Evolutionary conservation across 2,329 filamentous ascomycete genomes (phyloP).

Genomic region (Stemphylium vesicarium): DNA sequence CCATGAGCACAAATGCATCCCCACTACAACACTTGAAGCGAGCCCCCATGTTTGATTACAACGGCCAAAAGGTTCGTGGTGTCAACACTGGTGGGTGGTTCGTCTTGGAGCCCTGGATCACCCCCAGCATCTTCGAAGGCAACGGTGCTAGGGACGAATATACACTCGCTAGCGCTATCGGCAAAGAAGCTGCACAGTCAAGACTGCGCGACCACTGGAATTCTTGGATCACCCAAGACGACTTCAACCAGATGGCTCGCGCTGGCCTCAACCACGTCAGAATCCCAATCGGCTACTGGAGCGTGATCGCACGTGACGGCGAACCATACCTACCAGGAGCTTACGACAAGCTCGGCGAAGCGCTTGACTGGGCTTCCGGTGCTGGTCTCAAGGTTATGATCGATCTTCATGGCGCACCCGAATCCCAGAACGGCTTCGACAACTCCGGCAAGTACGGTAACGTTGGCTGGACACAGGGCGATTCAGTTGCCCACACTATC

Average conservation of each 20-base stretch:
- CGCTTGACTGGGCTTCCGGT: conserved; percentile 64
- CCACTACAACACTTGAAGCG: conserved; percentile 38
- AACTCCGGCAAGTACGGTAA: conserved; percentile 63
- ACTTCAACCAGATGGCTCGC: conserved; percentile 62
- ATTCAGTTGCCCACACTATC: conserved; percentile 50
- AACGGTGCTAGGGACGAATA: conserved; percentile 64
- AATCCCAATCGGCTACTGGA: conserved; percentile 73
- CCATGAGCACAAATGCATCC: conserved; percentile 38
- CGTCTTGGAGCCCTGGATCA: conserved; percentile 69
- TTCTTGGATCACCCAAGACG: conserved; percentile 61
- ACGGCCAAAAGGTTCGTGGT: conserved; percentile 63
- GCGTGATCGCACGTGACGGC: conserved; percentile 57
- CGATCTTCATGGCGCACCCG: conserved; percentile 70
- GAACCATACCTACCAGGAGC: conserved; percentile 70
- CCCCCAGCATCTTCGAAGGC: conserved; percentile 65
- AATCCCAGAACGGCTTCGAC: conserved; percentile 72
- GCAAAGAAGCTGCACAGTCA: conserved; percentile 55
- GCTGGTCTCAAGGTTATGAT: conserved; percentile 69
- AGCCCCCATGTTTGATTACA: conserved; percentile 59
- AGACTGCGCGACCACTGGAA: conserved; percentile 64
- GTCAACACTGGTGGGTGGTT: conserved; percentile 72
- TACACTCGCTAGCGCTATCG: conserved; percentile 58
- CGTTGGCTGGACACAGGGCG: conserved; percentile 55
- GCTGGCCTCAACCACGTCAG: conserved; percentile 68
- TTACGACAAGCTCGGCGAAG: conserved; percentile 62